Conservation (phyloP, 1,284 basidiomycete species). For the Sporisorium exsertum region DNA sequence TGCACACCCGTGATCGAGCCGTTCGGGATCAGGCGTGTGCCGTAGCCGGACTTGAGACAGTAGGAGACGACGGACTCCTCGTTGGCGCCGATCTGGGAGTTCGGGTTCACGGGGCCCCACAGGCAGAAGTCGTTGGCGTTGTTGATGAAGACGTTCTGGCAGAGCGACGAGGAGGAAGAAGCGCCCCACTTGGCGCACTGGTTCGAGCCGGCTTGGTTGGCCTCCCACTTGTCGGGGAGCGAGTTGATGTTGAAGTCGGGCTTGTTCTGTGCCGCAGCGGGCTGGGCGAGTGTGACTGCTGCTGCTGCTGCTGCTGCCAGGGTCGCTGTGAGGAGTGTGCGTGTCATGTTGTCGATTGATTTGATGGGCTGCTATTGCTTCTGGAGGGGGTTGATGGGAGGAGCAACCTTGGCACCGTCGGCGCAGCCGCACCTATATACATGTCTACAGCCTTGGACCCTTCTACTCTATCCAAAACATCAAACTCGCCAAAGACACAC, state of each 20-base stretch:
- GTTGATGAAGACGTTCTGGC: constrained; percentile 67
- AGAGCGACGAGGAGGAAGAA: constrained; percentile 47
- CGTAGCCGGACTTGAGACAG: constrained; percentile 74
- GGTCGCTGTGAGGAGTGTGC: constrained; percentile 16
- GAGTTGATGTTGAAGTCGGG: constrained; percentile 51
- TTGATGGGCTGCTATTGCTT: not conserved
- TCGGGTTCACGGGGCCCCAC: constrained; percentile 51
- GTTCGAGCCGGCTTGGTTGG: constrained; percentile 62
- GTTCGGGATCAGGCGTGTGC: constrained; percentile 79
- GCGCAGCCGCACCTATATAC: not conserved
- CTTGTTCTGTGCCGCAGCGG: constrained; percentile 34
- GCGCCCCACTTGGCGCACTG: constrained; percentile 56
- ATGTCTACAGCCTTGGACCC: not conserved
- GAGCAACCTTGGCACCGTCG: not conserved
- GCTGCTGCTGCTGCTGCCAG: constrained; percentile 11
- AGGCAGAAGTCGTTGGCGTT: constrained; percentile 63
- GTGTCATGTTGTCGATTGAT: constrained; percentile 12
- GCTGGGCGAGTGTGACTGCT: constrained; percentile 6
- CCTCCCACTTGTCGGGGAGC: constrained; percentile 63
- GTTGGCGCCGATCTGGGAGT: constrained; percentile 50
- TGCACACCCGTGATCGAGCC: constrained; percentile 81
- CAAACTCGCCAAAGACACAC: not conserved
- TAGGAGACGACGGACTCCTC: constrained; percentile 78
- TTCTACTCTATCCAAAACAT: not conserved
- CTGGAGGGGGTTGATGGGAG: not conserved